Evolutionary conservation across 73 alveolate species (phyloP).

Genomic region (Paramecium octaurelia): DNA sequence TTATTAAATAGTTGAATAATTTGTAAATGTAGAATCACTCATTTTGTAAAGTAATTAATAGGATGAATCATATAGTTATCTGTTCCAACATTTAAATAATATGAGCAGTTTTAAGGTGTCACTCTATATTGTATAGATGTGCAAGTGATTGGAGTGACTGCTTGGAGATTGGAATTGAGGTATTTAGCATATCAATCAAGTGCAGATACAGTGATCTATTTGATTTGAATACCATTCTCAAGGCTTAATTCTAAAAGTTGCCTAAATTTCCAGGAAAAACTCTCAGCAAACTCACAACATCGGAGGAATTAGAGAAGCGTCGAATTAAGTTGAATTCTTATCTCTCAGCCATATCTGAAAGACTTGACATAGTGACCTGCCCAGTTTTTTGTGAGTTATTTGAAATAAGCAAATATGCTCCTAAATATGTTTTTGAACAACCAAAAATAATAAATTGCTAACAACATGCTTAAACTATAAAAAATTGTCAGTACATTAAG

Average conservation of each 20-base stretch:
- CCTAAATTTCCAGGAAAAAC: constrained; percentile 1
- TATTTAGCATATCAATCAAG: background rate
- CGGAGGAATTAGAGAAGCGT: background rate
- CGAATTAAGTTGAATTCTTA: background rate
- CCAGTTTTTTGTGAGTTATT: background rate
- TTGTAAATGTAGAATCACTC: background rate
- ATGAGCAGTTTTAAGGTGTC: background rate
- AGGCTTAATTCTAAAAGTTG: background rate
- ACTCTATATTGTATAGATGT: background rate
- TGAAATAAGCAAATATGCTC: background rate
- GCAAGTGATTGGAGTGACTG: background rate
- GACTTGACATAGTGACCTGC: background rate
- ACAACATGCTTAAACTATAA: background rate
- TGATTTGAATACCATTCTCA: background rate
- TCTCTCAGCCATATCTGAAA: background rate
- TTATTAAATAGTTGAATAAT: background rate
- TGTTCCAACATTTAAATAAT: background rate
- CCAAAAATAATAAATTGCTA: background rate
- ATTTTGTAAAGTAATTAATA: background rate
- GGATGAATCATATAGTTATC: background rate
- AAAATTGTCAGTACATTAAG: background rate
- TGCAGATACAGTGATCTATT: background rate
- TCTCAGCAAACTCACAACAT: background rate
- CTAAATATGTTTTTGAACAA: background rate
- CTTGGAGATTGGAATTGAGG: background rate